These are phyloP conservation scores for Verticillium nubilum DNA, from an alignment of 2,329 filamentous ascomycete genomes.

Conservation along the genomic window DNA sequence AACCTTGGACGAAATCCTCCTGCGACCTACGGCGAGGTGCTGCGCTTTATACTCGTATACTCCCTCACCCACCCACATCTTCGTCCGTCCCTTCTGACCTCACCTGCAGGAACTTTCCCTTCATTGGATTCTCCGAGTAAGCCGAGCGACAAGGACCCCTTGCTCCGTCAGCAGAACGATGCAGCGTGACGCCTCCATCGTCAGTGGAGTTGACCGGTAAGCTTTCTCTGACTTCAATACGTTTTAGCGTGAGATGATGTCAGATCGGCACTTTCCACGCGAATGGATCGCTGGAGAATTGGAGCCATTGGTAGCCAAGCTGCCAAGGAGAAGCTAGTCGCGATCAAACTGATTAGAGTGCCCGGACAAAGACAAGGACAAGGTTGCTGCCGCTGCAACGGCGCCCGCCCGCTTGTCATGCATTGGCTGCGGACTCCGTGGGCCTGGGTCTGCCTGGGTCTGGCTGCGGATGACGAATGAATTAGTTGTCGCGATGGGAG, in stretches of 20 bases:
- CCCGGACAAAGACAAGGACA: not conserved
- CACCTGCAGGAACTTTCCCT: too few species aligned
- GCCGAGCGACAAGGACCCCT: not conserved
- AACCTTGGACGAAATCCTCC: too few species aligned
- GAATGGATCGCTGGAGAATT: not conserved
- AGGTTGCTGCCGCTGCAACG: not conserved
- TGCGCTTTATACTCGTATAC: too few species aligned
- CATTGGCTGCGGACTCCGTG: not conserved
- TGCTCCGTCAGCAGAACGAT: not conserved
- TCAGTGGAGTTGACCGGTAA: not conserved
- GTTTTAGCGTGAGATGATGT: not conserved
- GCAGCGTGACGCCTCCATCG: not conserved
- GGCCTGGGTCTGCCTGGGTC: not conserved
- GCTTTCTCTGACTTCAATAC: not conserved
- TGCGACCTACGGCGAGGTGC: not conserved
- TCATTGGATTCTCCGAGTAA: not conserved
- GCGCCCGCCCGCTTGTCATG: not conserved
- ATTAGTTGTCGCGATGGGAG: not conserved
- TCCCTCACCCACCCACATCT: not conserved
- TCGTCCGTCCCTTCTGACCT: not conserved
- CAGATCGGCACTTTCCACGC: not conserved
- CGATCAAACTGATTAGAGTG: not conserved
- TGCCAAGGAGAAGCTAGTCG: not conserved
- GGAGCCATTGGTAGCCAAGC: too few species aligned
- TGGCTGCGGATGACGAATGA: not conserved